Evolutionary conservation across 2,329 filamentous ascomycete genomes (phyloP).

Genomic region (Knufia fluminis): DNA sequence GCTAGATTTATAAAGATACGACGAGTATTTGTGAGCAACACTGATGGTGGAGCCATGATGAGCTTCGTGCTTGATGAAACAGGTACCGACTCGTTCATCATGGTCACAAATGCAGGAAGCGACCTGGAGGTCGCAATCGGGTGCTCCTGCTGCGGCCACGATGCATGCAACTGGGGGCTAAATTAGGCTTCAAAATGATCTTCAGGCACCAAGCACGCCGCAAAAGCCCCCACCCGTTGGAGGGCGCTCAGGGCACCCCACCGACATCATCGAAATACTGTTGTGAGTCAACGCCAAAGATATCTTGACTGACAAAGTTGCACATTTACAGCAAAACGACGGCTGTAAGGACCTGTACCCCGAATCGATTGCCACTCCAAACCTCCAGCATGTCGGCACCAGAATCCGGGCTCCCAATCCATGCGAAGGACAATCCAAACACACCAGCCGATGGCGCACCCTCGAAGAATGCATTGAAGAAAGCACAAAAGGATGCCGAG

Average conservation of each 20-base stretch:
- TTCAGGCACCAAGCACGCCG: conserved; percentile 1
- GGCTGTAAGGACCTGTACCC: neutral
- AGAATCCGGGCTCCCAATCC: conserved; percentile 14
- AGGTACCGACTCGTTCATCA: no score
- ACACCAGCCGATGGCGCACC: conserved; percentile 30
- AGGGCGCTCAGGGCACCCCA: neutral
- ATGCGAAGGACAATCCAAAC: conserved; percentile 20
- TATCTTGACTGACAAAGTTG: neutral
- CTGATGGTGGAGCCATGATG: neutral
- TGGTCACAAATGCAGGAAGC: no score
- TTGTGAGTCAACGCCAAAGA: neutral
- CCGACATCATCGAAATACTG: neutral
- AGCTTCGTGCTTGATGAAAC: no score
- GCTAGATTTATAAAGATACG: neutral
- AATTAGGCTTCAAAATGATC: neutral
- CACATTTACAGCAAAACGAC: neutral
- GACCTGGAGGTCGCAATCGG: no score
- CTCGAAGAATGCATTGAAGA: conserved; percentile 76
- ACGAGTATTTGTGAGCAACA: neutral
- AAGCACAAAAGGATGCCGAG: conserved; percentile 81
- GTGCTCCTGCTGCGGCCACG: neutral
- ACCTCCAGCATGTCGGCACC: neutral
- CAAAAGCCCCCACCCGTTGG: conserved; percentile 1
- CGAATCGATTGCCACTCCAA: neutral
- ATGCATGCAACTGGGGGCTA: neutral